Conservation (phyloP, 768 basidiomycete species). For the Plicaturopsis crispa region DNA sequence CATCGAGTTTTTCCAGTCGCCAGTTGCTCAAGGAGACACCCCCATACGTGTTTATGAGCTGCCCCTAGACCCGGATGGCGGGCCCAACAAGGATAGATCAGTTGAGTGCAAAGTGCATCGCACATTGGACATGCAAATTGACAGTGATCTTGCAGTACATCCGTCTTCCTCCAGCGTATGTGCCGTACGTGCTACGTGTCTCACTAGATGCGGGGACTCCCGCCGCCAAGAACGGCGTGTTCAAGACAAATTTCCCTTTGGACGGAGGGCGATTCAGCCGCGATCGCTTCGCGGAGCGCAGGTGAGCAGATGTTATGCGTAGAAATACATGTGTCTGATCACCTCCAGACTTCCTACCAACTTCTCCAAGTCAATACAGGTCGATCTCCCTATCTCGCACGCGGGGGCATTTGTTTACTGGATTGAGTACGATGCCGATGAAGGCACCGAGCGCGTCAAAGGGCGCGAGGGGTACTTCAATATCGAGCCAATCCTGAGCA, state of each 20-base stretch:
- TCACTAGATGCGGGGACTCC: slow-evolving; percentile 89
- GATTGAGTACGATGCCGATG: slow-evolving; percentile 79
- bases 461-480: slow-evolving; percentile 94
- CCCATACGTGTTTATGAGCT: slow-evolving; percentile 85
- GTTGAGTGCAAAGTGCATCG: slow-evolving; percentile 26
- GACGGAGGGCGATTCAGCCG: slow-evolving; percentile 85
- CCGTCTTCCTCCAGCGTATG: slow-evolving; percentile 85
- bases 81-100: slow-evolving; percentile 77
- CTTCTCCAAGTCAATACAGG: slow-evolving; percentile 85
- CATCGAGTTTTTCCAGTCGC: slow-evolving; percentile 76
- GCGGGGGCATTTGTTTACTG: slow-evolving; percentile 95
- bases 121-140: background rate
- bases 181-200: slow-evolving; percentile 87
- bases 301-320: slow-evolving; percentile 39
- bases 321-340: slow-evolving; percentile 9
- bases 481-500: slow-evolving; percentile 82
- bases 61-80: slow-evolving; percentile 81
- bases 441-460: slow-evolving; percentile 53
- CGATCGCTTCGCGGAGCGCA: slow-evolving; percentile 64
- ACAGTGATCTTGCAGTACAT: slow-evolving; percentile 66
- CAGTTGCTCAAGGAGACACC: slow-evolving; percentile 39
- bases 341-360: slow-evolving; percentile 69
- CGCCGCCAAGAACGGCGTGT: slow-evolving; percentile 82
- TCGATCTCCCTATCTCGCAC: slow-evolving; percentile 94
- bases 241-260: slow-evolving; percentile 95